Base-by-base conservation (phyloP, 441 rosid species). In the Hura crepitans region DNA sequence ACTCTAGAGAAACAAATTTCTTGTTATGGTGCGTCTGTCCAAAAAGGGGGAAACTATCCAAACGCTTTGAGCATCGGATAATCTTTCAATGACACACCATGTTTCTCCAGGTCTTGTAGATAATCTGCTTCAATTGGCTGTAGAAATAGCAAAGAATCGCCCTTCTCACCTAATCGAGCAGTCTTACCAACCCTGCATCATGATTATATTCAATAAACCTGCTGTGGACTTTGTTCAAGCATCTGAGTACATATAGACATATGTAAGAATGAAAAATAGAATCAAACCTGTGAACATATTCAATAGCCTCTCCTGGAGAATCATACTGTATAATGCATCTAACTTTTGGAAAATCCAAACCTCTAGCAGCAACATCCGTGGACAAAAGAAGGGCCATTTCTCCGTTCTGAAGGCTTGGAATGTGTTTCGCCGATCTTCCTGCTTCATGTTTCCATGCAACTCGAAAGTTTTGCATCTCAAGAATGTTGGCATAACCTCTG, bases 251-350 rank as follows among this genome's bases (percentile, higher is more conserved):
- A 68, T 8, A 43, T 43, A 57, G 17, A 60, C 10, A 23, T 4
- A 31, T 13, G 13, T 20, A 33, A 30, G 55, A 61, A 56, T 5
- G 51, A 10, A 46, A 27, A 20, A 53, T 53, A 75, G 62, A 58
- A 50, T 28, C 55, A 62, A 84, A 93, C 98, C 98, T 90, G 74
- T 92, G 97, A 69, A 92, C 99, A 75, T 94, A 94, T 83, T 94
- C 99, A 14, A 93, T 90, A 58, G 99, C 99, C 82, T 94, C 99
- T 77, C 99, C 99, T 5, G 99, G 97, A 75, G 96, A 92, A 82
- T 95, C 99, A 64, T 95, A 95, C 77, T 95, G 99, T 72, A 92
- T 83, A 71, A 92, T 95, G 77, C 97, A 95, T 78, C 83, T 85
- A 64, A 95, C 97, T 79, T 87, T 85, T 20, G 96, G 97, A 83